Evolutionary conservation across 352 stramenopile species (phyloP), one percentile per base, ranked within the genome.

Genomic region (Bremia lactucae): DNA sequence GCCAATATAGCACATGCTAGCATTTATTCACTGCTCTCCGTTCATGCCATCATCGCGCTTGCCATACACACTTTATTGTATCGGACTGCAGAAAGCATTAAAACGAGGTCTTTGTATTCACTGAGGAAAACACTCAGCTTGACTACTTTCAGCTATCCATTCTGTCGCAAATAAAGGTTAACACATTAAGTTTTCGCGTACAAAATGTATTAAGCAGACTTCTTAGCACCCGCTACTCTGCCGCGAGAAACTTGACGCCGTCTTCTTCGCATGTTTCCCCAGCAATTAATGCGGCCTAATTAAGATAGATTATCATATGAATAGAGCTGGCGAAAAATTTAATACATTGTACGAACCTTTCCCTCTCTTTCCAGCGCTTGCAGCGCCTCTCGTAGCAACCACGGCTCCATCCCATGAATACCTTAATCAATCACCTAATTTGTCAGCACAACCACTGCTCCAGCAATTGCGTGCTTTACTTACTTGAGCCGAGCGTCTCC

Each of bases 231-330:
- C n/a, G n/a, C n/a, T n/a, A n/a, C n/a, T n/a, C n/a, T n/a, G n/a
- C n/a, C n/a, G 73, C 58, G 28, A 91, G 55, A 46, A 91, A 91
- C 55, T 91, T 91, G 58, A 91, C 79, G 31, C 79, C 79, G 56
- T 88, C 74, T 54, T 91, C 76, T 52, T 91, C 75, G 23, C 74
- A 81, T 21, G 79, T 91, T 53, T 81, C 69, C 15, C 79, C 79
- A 6, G 74, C 67, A 46, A 91, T 88, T 25, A 91, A 75, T 14
- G 70, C 73, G 9, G 73, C 79, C 73, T 86, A 28, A 7, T 31
- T 44, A 16, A 26, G 37, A 47, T 11, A 25, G 22, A 29, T 11
- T 24, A 24, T 16, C 2, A 26, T 36, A 19, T 9, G 11, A 44
- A 36, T 14, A 56, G 13, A 14, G 10, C 15, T 31, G 24, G 34